Evolutionary conservation across 2,329 filamentous ascomycete species (phyloP), one percentile per base, ranked within the genome.

Genomic region (Penicillium sp.): DNA sequence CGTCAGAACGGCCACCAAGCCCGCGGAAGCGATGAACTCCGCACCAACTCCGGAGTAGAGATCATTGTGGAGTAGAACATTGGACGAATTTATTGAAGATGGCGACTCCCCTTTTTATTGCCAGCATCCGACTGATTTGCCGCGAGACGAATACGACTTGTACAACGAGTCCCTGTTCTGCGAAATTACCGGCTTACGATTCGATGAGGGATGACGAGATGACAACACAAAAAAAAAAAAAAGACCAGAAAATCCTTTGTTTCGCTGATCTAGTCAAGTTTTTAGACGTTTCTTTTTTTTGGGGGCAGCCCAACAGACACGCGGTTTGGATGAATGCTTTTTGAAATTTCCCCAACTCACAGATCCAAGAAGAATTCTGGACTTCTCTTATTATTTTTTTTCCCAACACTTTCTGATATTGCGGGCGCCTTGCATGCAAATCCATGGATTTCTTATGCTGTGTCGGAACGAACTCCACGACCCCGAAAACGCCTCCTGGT

Each of bases 21-120:
- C 55, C 82, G 84, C 63, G 82, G 82, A 66, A 86, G 84, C 70
- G 85, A 87, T 65, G 85, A 87, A 70, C 74, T 87, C 57, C 83
- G 83, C 54, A 79, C 82, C 62, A 82, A 80, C 66, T 83, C 82
- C 59, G 81, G 81, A 56, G 80, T 85, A 61, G 83, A 85, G 70
- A 85, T 86, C 69, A 84, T 85, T 66, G 84, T 86, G 66, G 84
- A 85, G 76, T 84, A 51, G 18, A 73, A 71, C 43, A 59, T 47
- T 45, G 51, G 58, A 64, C 58, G 55, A 61, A 52, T 62, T 50
- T 64, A 66, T 66, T 65, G 64, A 66, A 66, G 61, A 71, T 67
- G 67, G 69, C 66, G 62, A 62, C 61, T 67, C 67, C 64, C 67
- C 62, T 64, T 64, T 68, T 69, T 71, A 69, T 69, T 66, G 61